Base-by-base conservation (phyloP, 345 rosid species). In the Citrus medica region DNA sequence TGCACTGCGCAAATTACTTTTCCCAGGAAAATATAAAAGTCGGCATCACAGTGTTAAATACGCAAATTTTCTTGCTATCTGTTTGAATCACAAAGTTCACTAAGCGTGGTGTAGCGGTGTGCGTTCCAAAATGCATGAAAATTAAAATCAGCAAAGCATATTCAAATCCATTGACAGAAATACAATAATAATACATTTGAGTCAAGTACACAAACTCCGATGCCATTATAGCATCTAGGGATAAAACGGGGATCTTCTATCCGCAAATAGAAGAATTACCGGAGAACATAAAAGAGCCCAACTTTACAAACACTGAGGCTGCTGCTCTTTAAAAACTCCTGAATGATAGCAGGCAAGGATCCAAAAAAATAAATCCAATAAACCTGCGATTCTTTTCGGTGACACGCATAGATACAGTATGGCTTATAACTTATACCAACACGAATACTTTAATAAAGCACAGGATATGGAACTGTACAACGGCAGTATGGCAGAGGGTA, bases 331-430 rank as follows among this genome's bases (percentile, higher is more conserved):
- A 40, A 61, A 61, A 75, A 51, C 74, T 69, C 59, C 28, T 51
- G 74, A 14, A 64, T 27, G 58, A 28, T 16, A 66, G 85, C 88
- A 79, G 83, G 85, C 87, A 27, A 76, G 85, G 87, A 86, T 79
- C 81, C 81, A 27, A 76, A 86, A 88, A 90, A 89, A 55, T 14
- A 81, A 81, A 83, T 80, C 86, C 90, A 58, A 59, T 51, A 25
- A 25, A 81, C 88, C 90, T 79, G 85, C 81, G 79, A 72, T 65
- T 82, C 76, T 76, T 74, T 22, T 53, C 1, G 2, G 35, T 10
- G 42, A 51, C 7, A 17, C 55, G 55, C 61, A 76, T 73, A 72
- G 51, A 75, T 28, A 22, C 17, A 19, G 8, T 60, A 71, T 68
- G 35, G 56, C n/a, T 60, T 22, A 25, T 24, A 25, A 63, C 82